These are phyloP conservation scores for Suillus americanus DNA, from an alignment of 768 basidiomycete species.

Conservation along the genomic window DNA sequence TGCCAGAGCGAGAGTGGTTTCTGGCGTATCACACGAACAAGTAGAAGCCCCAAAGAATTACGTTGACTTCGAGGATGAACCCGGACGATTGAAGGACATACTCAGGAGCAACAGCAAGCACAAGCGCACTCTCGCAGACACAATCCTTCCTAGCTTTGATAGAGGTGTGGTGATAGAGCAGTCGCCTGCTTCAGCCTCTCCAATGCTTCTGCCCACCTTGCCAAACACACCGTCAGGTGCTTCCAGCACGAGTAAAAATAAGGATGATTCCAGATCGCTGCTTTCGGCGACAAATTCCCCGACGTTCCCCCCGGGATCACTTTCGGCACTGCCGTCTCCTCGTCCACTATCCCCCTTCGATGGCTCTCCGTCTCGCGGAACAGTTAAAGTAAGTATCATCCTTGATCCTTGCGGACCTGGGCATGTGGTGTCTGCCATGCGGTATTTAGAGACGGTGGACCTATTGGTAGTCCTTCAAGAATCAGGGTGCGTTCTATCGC, in stretches of 20 bases:
- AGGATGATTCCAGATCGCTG: slow-evolving; percentile 40
- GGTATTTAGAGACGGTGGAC: slow-evolving; percentile 40
- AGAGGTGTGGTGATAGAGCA: slow-evolving; percentile 25
- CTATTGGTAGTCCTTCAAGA: slow-evolving; percentile 57
- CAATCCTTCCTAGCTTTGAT: slow-evolving; percentile 31
- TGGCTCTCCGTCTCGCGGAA: slow-evolving; percentile 17
- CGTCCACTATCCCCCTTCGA: slow-evolving; percentile 12
- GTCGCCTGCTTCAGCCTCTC: slow-evolving; percentile 15
- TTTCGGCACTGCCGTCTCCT: slow-evolving; percentile 40
- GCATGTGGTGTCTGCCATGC: slow-evolving; percentile 45
- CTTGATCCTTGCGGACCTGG: slow-evolving; percentile 43
- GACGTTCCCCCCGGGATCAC: slow-evolving; percentile 33
- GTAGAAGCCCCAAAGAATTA: slow-evolving; percentile 78
- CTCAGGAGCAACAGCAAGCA: slow-evolving; percentile 52
- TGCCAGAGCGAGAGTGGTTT: slow-evolving; percentile 63
- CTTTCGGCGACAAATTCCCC: slow-evolving; percentile 49
- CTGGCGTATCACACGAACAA: slow-evolving; percentile 67
- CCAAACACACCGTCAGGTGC: slow-evolving; percentile 16
- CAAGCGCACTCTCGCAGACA: slow-evolving; percentile 29
- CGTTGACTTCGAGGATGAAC: slow-evolving; percentile 82
- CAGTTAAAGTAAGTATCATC: slow-evolving; percentile 38
- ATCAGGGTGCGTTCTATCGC: slow-evolving; percentile 53
- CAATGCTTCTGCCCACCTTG: slow-evolving; percentile 5
- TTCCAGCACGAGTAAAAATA: slow-evolving; percentile 12
- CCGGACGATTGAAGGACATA: slow-evolving; percentile 72